Percentiles rank a stretch among this genome's conserved stretches.
These are phyloP conservation scores for Cladosporium oxysporum DNA, from an alignment of 2,329 filamentous ascomycete genomes.

Conservation along the genomic window DNA sequence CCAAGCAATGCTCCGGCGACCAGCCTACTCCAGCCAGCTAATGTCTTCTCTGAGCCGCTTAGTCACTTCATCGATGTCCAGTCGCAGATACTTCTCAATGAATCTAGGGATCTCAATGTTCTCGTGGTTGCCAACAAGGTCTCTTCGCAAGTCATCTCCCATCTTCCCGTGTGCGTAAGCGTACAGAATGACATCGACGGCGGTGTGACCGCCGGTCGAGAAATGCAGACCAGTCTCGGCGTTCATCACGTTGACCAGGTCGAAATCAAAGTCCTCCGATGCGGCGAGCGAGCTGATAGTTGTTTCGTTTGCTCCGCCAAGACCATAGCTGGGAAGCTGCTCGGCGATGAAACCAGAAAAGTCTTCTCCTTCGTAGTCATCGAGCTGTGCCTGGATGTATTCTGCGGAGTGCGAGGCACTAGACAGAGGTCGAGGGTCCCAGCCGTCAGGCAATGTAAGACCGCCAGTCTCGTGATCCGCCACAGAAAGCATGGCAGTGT, in stretches of 20 bases:
- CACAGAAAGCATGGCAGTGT: conserved; percentile 43
- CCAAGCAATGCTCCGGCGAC: background rate
- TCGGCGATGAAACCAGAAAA: conserved; percentile 29
- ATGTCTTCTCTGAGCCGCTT: conserved; percentile 25
- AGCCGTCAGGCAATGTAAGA: conserved; percentile 41
- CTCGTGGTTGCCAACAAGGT: conserved; percentile 35
- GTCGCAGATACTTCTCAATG: conserved; percentile 32
- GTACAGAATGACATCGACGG: conserved; percentile 41
- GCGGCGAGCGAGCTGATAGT: conserved; percentile 30
- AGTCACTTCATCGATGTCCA: conserved; percentile 34
- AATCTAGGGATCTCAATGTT: conserved; percentile 37
- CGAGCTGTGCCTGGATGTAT: conserved; percentile 36
- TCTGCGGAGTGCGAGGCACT: conserved; percentile 38
- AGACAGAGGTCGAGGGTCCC: conserved; percentile 38
- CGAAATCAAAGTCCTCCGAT: conserved; percentile 31
- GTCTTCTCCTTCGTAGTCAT: conserved; percentile 36
- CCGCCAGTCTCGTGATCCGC: conserved; percentile 47
- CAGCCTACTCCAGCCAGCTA: conserved; percentile 10
- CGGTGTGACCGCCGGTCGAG: conserved; percentile 42
- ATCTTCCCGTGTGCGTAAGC: conserved; percentile 36
- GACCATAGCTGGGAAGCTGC: conserved; percentile 35
- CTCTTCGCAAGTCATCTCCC: conserved; percentile 28
- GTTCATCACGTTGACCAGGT: conserved; percentile 36
- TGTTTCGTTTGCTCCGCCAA: conserved; percentile 33
- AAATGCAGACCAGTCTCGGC: conserved; percentile 39